Conservation (phyloP, 2,329 filamentous ascomycete species). For the Alternaria arbusti region DNA sequence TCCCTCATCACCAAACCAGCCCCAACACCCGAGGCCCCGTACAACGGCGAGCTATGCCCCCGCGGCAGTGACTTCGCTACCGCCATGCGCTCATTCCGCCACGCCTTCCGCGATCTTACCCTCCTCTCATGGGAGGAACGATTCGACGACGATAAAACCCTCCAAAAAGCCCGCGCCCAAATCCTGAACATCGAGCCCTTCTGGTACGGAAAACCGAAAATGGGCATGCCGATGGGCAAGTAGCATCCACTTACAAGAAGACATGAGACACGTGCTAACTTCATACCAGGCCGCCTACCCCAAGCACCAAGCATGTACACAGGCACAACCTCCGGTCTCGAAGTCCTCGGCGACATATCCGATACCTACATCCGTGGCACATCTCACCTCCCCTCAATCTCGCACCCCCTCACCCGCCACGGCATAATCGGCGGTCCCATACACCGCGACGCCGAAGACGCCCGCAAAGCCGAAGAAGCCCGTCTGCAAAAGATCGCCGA, state of each 20-base stretch:
- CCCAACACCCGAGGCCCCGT: constrained; percentile 11
- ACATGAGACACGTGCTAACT: not conserved
- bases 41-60: constrained; percentile 35
- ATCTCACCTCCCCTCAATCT: not conserved
- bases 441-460: not conserved
- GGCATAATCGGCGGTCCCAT: not conserved
- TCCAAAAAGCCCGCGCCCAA: constrained; percentile 29
- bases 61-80: constrained; percentile 38
- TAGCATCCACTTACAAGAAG: no score
- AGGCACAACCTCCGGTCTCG: constrained; percentile 10
- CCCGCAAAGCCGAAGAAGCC: constrained; percentile 6
- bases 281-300: not conserved
- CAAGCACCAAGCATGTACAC: not conserved
- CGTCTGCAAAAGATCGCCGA: not conserved
- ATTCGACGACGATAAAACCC: constrained; percentile 27
- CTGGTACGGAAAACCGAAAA: constrained; percentile 28
- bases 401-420: not conserved
- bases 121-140: constrained; percentile 52
- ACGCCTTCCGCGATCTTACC: constrained; percentile 50
- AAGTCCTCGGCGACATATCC: constrained; percentile 3
- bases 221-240: constrained; percentile 19
- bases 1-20: constrained; percentile 14
- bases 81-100: constrained; percentile 48
- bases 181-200: constrained; percentile 33
- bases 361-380: not conserved